phyloP scores from a whole-genome alignment of 1,284 basidiomycete genomes.

The Porogramme epimiltina region DNA sequence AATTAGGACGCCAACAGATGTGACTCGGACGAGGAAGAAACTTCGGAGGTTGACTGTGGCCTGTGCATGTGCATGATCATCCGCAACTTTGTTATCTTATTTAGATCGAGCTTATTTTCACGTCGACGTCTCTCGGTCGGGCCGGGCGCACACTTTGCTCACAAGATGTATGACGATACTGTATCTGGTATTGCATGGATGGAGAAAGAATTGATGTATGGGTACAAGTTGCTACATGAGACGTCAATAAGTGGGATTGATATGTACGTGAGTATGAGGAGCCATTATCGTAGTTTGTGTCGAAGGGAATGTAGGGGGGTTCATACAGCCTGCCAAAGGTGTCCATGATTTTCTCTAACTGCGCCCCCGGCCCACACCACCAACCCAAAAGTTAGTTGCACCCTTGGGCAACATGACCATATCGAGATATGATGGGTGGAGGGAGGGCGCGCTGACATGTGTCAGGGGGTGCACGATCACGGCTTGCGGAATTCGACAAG shows the following conservation, averaged over 20 bases:
- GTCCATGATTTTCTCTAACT: constrained; percentile 21
- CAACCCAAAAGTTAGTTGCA: constrained; percentile 17
- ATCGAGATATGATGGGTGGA: constrained; percentile 14
- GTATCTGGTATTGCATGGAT: constrained; percentile 2
- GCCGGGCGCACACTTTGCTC: no score
- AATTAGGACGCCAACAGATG: constrained; percentile 1
- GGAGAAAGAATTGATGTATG: constrained; percentile 18
- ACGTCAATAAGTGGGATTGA: constrained; percentile 12
- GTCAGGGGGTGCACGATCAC: constrained; percentile 37
- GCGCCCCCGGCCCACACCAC: constrained; percentile 15
- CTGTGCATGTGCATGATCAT: constrained; percentile 13
- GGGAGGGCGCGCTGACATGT: constrained; percentile 9
- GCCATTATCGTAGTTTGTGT: constrained; percentile 17
- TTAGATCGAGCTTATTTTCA: no score
- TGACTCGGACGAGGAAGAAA: constrained; percentile 14
- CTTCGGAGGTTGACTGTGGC: constrained; percentile 8
- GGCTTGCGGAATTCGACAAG: constrained; percentile 89
- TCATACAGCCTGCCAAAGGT: constrained; percentile 14
- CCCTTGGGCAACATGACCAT: constrained; percentile 18
- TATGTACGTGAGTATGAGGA: constrained; percentile 22
- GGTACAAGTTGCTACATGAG: constrained; percentile 22
- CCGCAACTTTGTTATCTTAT: background rate
- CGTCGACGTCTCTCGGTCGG: no score
- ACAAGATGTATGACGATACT: constrained; percentile 13
- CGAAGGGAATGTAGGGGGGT: constrained; percentile 21